These are phyloP conservation scores for Draba incana DNA, from an alignment of 345 rosid genomes.

Conservation along the genomic window DNA sequence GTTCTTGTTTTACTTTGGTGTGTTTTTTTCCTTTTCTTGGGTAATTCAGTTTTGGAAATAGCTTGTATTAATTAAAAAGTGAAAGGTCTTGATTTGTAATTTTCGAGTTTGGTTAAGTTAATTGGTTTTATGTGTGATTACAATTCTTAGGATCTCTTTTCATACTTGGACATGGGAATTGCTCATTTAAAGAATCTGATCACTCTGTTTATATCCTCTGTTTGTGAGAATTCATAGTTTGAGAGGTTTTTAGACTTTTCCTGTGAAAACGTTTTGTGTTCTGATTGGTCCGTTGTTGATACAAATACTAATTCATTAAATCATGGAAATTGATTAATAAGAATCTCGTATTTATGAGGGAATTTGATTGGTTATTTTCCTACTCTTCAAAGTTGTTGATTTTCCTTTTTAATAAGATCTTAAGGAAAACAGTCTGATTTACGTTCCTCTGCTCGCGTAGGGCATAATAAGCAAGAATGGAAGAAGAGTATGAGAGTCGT, in stretches of 20 bases:
- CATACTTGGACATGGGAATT: background rate
- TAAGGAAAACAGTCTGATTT: background rate
- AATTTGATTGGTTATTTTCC: background rate
- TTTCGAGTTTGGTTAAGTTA: background rate
- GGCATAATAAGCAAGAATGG: conserved; percentile 32
- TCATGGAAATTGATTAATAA: background rate
- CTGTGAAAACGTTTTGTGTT: background rate
- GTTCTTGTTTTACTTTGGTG: background rate
- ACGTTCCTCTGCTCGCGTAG: conserved; percentile 15
- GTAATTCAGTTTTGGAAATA: background rate
- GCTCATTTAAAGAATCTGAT: background rate
- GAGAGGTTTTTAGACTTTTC: background rate
- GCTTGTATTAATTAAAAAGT: too few species aligned
- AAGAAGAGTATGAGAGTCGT: conserved; percentile 50
- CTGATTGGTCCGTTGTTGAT: background rate
- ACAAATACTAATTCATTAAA: background rate
- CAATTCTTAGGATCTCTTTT: background rate
- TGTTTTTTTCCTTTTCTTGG: background rate
- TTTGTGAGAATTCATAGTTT: background rate
- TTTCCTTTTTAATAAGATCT: background rate
- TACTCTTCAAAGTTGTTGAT: background rate
- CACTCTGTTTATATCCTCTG: conserved; percentile 10
- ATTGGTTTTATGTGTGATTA: conserved; percentile 7
- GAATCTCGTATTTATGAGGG: background rate
- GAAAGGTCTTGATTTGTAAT: too few species aligned